phyloP scores from a whole-genome alignment of 148 eudicot genomes.

The Silene uniflora region DNA sequence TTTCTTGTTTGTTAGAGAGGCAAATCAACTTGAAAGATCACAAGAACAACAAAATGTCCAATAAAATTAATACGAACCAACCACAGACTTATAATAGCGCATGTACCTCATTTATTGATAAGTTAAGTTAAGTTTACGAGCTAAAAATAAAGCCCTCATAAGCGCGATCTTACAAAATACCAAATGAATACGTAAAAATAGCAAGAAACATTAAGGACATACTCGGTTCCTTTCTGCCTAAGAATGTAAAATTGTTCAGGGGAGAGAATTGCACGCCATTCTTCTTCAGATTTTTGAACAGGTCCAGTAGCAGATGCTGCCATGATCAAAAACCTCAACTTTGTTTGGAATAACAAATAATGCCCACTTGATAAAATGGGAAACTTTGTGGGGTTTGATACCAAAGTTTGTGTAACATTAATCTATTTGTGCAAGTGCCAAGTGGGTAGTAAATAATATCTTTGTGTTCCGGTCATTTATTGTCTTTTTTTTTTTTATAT shows the following conservation, averaged over 20 bases:
- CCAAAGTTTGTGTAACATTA: constrained; percentile 19
- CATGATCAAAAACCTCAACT: constrained; percentile 50
- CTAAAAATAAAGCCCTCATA: too few species aligned
- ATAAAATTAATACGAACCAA: too few species aligned
- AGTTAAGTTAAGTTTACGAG: too few species aligned
- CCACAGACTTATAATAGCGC: too few species aligned
- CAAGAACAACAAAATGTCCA: background rate
- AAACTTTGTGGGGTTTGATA: constrained; percentile 19
- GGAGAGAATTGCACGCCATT: constrained; percentile 91
- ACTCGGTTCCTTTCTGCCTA: too few species aligned
- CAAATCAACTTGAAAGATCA: background rate
- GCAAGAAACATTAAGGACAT: constrained; percentile 11
- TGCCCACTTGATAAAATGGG: constrained; percentile 30
- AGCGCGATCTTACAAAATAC: too few species aligned
- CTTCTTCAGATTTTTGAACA: constrained; percentile 81
- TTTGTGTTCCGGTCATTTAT: too few species aligned
- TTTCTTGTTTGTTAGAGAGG: background rate
- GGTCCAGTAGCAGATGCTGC: constrained; percentile 47
- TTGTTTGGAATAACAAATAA: constrained; percentile 24
- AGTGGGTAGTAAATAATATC: constrained; percentile 16
- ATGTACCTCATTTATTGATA: too few species aligned
- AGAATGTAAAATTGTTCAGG: constrained; percentile 87
- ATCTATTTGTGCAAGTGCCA: constrained; percentile 14
- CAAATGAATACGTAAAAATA: too few species aligned
- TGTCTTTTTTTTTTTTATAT: too few species aligned